Percentiles rank a stretch among this genome's conserved stretches.
phyloP scores from a whole-genome alignment of 148 eudicot species.

The Spergularia marina region DNA sequence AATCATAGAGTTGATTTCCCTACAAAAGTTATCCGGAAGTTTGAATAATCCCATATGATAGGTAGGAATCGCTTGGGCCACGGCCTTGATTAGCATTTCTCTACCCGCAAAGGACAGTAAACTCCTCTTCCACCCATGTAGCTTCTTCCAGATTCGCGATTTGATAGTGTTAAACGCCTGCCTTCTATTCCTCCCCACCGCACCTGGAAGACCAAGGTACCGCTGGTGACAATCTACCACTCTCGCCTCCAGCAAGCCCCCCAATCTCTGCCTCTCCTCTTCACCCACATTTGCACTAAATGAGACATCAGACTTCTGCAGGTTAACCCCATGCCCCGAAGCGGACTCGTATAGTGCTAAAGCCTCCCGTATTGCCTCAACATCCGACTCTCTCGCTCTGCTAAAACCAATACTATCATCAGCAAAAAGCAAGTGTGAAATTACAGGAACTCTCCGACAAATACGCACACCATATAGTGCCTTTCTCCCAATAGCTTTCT shows the following conservation, averaged over 20 bases:
- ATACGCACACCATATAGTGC: no score
- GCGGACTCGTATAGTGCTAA: no score
- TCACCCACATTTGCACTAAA: no score
- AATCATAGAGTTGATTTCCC: neutral
- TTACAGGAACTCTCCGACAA: no score
- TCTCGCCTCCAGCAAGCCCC: neutral
- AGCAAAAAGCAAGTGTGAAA: no score
- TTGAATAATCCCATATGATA: neutral
- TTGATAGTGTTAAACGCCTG: neutral
- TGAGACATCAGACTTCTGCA: no score
- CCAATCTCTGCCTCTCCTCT: no score
- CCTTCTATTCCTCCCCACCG: neutral
- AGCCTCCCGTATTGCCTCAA: no score
- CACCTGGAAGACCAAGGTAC: neutral
- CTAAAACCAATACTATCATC: no score
- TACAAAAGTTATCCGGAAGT: neutral
- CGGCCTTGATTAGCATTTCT: neutral
- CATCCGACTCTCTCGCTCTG: no score
- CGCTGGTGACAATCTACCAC: neutral
- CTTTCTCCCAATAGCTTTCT: no score
- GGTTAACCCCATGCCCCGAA: no score
- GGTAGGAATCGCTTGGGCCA: neutral
- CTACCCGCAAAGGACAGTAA: neutral
- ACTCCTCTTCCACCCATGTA: neutral
- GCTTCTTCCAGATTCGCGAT: neutral